Conservation (phyloP, 1,284 basidiomycete genomes). For the Caloboletus firmus region DNA sequence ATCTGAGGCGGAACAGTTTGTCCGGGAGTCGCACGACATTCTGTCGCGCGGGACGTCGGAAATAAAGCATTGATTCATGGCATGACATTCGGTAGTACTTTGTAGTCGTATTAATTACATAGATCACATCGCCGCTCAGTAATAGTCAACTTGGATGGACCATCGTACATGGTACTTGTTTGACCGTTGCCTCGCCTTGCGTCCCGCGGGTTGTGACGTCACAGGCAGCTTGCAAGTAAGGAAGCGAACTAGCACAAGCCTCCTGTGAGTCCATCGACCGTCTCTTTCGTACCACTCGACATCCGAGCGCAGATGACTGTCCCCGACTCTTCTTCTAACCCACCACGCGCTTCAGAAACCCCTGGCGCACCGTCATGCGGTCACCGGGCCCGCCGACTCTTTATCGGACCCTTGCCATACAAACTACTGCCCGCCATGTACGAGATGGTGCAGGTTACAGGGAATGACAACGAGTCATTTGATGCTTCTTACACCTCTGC, state of each 20-base stretch:
- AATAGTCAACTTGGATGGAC: not conserved
- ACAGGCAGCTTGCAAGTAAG: not conserved
- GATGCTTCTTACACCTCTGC: slow-evolving; percentile 37
- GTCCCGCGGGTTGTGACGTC: slow-evolving; percentile 22
- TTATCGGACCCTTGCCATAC: slow-evolving; percentile 68
- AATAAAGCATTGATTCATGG: slow-evolving; percentile 28
- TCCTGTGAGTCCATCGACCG: not conserved
- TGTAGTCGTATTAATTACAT: slow-evolving; percentile 12
- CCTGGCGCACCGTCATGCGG: not conserved
- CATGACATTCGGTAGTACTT: slow-evolving; percentile 4
- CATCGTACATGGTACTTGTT: slow-evolving; percentile 1
- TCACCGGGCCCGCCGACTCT: slow-evolving; percentile 41
- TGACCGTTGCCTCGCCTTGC: not conserved
- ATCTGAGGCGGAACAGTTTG: slow-evolving; percentile 67
- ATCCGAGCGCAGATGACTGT: slow-evolving; percentile 4
- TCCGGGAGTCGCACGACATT: slow-evolving; percentile 54
- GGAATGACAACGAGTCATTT: slow-evolving; percentile 30
- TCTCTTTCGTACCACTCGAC: not conserved
- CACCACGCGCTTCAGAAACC: not conserved
- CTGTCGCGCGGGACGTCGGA: slow-evolving; percentile 34
- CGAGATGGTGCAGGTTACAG: slow-evolving; percentile 9
- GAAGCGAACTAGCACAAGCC: slow-evolving; percentile 3
- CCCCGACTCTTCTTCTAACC: slow-evolving; percentile 1
- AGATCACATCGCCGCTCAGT: slow-evolving; percentile 26
- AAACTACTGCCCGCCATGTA: slow-evolving; percentile 41